phyloP scores from a whole-genome alignment of 768 basidiomycete species.

The Pluteus cervinus region DNA sequence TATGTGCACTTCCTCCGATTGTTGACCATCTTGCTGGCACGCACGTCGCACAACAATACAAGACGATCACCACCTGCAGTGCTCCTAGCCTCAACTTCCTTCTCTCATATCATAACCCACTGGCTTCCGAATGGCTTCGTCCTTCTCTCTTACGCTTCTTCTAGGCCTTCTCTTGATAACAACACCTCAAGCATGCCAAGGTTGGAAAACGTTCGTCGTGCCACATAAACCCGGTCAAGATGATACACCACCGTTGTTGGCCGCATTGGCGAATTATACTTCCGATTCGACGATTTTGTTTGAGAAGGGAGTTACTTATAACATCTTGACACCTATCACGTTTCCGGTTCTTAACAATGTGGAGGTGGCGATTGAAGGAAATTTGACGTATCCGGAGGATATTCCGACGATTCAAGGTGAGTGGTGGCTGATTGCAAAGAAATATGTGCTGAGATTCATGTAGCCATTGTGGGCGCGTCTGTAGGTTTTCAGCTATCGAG shows the following conservation, averaged over 20 bases:
- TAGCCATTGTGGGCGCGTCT: conserved; percentile 38
- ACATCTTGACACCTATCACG: conserved; percentile 52
- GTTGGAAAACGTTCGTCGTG: conserved; percentile 45
- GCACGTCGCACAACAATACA: no score
- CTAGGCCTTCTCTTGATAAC: no score
- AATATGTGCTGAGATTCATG: neutral
- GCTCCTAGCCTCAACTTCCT: no score
- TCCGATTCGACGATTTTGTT: conserved; percentile 51
- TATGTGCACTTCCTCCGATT: no score
- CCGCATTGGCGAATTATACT: conserved; percentile 34
- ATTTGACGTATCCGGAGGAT: conserved; percentile 48
- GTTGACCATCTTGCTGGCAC: no score
- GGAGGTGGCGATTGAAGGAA: conserved; percentile 51
- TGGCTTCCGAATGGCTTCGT: no score
- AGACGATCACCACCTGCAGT: no score
- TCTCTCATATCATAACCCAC: no score
- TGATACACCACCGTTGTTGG: conserved; percentile 43
- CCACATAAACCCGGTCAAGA: conserved; percentile 42
- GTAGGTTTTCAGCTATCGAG: conserved; percentile 21
- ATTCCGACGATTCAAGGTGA: conserved; percentile 45
- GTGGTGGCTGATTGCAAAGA: conserved; percentile 1
- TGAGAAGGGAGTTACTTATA: conserved; percentile 49
- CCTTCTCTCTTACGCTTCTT: no score
- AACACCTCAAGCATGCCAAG: no score
- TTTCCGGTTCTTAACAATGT: conserved; percentile 53